A percentile compares a stretch with the other conserved stretches of the same genome.
Conservation (phyloP, 805 yeast species). For the Sungouiella thailandica region DNA sequence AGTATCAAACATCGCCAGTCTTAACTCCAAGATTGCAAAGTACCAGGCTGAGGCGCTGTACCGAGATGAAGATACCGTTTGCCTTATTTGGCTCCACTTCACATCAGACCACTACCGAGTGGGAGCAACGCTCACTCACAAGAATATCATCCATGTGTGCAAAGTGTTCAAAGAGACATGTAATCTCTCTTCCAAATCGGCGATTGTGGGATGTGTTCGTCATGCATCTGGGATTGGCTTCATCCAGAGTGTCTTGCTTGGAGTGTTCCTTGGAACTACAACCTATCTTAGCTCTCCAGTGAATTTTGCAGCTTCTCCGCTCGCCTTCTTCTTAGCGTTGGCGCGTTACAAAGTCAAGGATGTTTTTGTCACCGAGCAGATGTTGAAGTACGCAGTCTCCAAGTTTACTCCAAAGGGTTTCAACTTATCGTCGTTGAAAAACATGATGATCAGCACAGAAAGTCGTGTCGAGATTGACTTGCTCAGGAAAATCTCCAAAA, state of each 20-base stretch:
- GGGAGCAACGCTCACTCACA: slow-evolving; percentile 55
- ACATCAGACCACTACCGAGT: slow-evolving; percentile 66
- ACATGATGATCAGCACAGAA: slow-evolving; percentile 77
- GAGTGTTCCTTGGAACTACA: slow-evolving; percentile 81
- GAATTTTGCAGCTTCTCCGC: slow-evolving; percentile 72
- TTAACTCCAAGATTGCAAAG: slow-evolving; percentile 40
- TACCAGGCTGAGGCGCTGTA: slow-evolving; percentile 37
- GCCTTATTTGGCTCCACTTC: slow-evolving; percentile 64
- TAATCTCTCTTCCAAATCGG: slow-evolving; percentile 64
- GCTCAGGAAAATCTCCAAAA: slow-evolving; percentile 51
- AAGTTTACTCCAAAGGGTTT: slow-evolving; percentile 57
- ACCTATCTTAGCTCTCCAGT: slow-evolving; percentile 77
- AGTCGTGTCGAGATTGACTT: slow-evolving; percentile 67
- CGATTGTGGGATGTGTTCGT: slow-evolving; percentile 82
- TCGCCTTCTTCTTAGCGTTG: slow-evolving; percentile 61
- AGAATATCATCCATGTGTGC: slow-evolving; percentile 68
- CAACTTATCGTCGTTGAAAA: slow-evolving; percentile 59
- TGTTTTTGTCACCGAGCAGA: slow-evolving; percentile 76
- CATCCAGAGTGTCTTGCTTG: slow-evolving; percentile 76
- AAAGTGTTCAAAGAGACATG: slow-evolving; percentile 90
- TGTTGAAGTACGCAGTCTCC: slow-evolving; percentile 70
- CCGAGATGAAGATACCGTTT: slow-evolving; percentile 41
- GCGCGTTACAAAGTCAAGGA: slow-evolving; percentile 81
- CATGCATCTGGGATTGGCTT: slow-evolving; percentile 86
- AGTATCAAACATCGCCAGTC: slow-evolving; percentile 31